phyloP scores from a whole-genome alignment of 345 rosid species.

The Eucalyptus globulus region DNA sequence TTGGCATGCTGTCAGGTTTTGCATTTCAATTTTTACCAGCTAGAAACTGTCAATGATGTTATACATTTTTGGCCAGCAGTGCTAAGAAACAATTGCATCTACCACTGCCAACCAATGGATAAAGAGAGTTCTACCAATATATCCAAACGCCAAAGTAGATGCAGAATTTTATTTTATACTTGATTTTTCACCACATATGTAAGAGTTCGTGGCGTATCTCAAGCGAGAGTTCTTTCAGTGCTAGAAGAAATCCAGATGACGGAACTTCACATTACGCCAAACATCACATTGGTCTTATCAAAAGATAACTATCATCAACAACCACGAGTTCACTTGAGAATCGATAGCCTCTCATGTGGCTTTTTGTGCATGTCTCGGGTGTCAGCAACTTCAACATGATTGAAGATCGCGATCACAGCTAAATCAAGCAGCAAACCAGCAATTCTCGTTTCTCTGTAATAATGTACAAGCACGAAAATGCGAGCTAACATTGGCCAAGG shows the following conservation, averaged over 20 bases:
- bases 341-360: background rate
- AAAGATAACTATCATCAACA: background rate
- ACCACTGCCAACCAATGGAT: background rate
- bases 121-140: background rate
- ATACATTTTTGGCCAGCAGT: background rate
- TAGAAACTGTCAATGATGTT: background rate
- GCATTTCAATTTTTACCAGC: background rate
- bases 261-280: background rate
- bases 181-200: background rate
- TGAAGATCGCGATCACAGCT: background rate
- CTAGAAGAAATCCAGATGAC: background rate
- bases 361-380: background rate
- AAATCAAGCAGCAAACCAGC: background rate
- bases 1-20: background rate
- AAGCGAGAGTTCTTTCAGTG: background rate
- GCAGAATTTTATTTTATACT: background rate
- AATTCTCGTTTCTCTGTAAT: background rate
- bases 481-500: background rate
- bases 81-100: background rate
- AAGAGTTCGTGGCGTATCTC: background rate
- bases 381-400: background rate
- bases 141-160: background rate
- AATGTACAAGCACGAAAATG: background rate
- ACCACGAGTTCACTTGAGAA: background rate
- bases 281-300: background rate